These are phyloP conservation scores for Capronia epimyces DNA, from an alignment of 2,329 filamentous ascomycete genomes.

Conservation along the genomic window DNA sequence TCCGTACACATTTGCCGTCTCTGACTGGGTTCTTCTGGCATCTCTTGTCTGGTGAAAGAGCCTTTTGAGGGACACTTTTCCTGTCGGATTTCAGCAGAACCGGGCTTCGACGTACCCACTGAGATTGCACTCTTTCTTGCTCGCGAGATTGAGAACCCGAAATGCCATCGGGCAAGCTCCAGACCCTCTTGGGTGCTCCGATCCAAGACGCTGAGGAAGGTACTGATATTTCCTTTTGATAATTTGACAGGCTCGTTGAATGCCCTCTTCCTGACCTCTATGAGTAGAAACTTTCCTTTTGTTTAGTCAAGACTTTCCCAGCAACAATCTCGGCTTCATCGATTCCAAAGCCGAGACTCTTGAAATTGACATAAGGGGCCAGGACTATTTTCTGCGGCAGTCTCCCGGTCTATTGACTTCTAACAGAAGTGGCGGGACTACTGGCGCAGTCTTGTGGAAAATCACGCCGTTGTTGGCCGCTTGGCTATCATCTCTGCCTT, in stretches of 20 bases:
- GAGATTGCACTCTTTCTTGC: background rate
- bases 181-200: slow-evolving; percentile 25
- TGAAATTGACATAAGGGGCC: slow-evolving; percentile 61
- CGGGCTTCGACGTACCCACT: background rate
- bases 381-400: slow-evolving; percentile 72
- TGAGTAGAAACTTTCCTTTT: slow-evolving; percentile 75
- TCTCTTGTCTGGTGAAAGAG: too few relatives aligned
- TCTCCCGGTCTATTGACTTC: slow-evolving; percentile 78
- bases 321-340: slow-evolving; percentile 77
- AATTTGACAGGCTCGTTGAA: background rate
- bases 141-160: background rate
- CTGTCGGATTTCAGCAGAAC: background rate
- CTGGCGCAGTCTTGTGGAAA: slow-evolving; percentile 86
- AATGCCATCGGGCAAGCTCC: slow-evolving; percentile 7
- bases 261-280: slow-evolving; percentile 8
- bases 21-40: too few relatives aligned
- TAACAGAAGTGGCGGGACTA: slow-evolving; percentile 64
- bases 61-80: too few relatives aligned
- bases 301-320: slow-evolving; percentile 70
- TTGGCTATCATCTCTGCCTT: slow-evolving; percentile 64
- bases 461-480: slow-evolving; percentile 76
- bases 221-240: slow-evolving; percentile 31
- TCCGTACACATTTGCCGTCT: too few relatives aligned
- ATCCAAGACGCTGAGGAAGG: slow-evolving; percentile 51
- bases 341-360: slow-evolving; percentile 63